These are phyloP conservation scores for Cyclostephanos tholiformis DNA, from an alignment of 108 stramenopile genomes.

Conservation along the genomic window DNA sequence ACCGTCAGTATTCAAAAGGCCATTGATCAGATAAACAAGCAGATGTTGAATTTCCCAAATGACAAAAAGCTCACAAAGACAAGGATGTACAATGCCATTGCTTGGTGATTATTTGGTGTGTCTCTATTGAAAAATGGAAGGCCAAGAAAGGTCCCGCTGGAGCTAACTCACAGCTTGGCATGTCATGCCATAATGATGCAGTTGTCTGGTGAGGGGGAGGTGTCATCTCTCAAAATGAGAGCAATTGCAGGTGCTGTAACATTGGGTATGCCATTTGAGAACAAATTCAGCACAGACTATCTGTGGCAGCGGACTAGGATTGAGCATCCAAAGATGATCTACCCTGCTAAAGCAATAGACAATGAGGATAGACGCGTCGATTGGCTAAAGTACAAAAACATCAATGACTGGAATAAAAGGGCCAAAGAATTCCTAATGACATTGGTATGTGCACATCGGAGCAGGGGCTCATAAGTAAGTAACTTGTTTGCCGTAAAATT, in stretches of 20 bases:
- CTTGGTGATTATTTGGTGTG: too few species aligned
- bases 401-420: too few species aligned
- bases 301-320: too few species aligned
- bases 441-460: background rate
- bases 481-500: background rate
- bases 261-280: background rate
- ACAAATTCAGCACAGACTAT: background rate
- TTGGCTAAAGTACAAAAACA: too few species aligned
- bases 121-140: background rate
- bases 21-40: too few species aligned
- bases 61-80: background rate
- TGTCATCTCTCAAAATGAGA: too few species aligned
- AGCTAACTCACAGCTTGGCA: background rate
- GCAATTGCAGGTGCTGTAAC: background rate
- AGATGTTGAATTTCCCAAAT: background rate
- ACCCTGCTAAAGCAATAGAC: too few species aligned
- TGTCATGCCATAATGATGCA: conserved; percentile 2
- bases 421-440: conserved; percentile 2
- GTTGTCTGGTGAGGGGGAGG: conserved; percentile 3
- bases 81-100: background rate
- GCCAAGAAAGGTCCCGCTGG: background rate
- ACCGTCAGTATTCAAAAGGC: too few species aligned
- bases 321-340: too few species aligned
- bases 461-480: background rate
- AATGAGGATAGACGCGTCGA: too few species aligned